A percentile compares a stretch with the other conserved stretches of the same genome.
Conservation (phyloP, 495 filamentous ascomycete species). For the Penicillium roqueforti region DNA sequence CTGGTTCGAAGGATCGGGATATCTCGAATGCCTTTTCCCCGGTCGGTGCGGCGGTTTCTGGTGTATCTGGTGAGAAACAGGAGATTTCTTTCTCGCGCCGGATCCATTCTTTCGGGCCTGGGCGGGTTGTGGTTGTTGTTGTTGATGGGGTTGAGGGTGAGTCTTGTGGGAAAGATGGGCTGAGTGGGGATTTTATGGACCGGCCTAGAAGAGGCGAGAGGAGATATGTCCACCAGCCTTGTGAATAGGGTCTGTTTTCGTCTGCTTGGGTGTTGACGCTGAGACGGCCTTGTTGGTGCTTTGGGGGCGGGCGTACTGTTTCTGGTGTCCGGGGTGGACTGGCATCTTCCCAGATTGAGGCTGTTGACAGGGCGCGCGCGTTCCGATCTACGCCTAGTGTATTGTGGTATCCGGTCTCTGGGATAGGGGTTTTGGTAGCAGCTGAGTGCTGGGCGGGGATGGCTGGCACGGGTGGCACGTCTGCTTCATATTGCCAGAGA, state of each 20-base stretch:
- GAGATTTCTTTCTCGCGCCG: conserved; percentile 38
- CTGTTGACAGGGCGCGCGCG: conserved; percentile 40
- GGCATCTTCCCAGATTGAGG: conserved; percentile 57
- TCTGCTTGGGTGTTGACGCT: conserved; percentile 38
- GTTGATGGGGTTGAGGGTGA: conserved; percentile 27
- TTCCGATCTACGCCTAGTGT: conserved; percentile 19
- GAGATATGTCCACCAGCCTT: conserved; percentile 87
- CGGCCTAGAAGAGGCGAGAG: conserved; percentile 66
- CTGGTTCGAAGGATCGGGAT: background rate
- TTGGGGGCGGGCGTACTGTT: conserved; percentile 12
- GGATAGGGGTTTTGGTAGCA: conserved; percentile 19
- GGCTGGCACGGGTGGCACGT: conserved; percentile 59
- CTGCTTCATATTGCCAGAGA: conserved; percentile 20
- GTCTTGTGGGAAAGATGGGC: conserved; percentile 30
- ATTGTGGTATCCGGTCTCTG: conserved; percentile 30
- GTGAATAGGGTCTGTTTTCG: conserved; percentile 55
- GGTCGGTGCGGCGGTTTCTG: conserved; percentile 14
- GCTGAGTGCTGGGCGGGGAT: conserved; percentile 47
- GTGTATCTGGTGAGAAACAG: conserved; percentile 36
- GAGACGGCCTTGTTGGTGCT: conserved; percentile 24
- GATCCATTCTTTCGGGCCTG: conserved; percentile 30
- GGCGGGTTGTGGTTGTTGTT: conserved; percentile 20
- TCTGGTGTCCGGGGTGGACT: conserved; percentile 24
- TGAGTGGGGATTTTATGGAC: conserved; percentile 33
- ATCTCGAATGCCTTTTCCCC: conserved; percentile 16